Percentiles rank a stretch among this genome's conserved stretches.
These are phyloP conservation scores for Atractiella rhizophila DNA, from an alignment of 768 basidiomycete genomes.

Conservation along the genomic window DNA sequence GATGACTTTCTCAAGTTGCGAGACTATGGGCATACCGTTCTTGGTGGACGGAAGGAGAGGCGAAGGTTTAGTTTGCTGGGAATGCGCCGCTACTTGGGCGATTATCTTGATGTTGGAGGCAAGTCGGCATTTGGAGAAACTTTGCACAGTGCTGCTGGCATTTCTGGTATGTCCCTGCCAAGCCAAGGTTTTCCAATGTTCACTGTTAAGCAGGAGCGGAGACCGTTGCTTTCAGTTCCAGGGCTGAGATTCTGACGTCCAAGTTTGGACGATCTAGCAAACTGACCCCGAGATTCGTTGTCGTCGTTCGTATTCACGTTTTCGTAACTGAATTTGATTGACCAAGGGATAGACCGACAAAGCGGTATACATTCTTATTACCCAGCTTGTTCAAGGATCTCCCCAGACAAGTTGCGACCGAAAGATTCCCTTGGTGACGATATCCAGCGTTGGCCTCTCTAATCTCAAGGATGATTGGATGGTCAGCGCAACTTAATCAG, in stretches of 20 bases:
- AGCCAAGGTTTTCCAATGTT: background rate
- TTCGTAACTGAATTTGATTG: background rate
- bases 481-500: too few species aligned
- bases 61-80: conserved; percentile 77
- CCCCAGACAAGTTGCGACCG: conserved; percentile 41
- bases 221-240: conserved; percentile 55
- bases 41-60: conserved; percentile 77
- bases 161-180: conserved; percentile 34
- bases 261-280: conserved; percentile 69
- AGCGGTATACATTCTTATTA: conserved; percentile 52
- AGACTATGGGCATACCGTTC: conserved; percentile 81
- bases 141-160: conserved; percentile 41
- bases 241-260: conserved; percentile 56
- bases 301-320: conserved; percentile 38
- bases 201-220: conserved; percentile 30
- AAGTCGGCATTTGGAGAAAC: conserved; percentile 47
- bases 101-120: conserved; percentile 77
- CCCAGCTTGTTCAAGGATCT: conserved; percentile 33
- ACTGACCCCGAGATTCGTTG: conserved; percentile 64
- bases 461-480: conserved; percentile 86
- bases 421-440: conserved; percentile 68
- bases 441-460: conserved; percentile 63
- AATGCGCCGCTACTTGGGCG: conserved; percentile 81
- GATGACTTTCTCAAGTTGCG: too few species aligned
- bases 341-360: conserved; percentile 39